Evolutionary conservation across 2,329 filamentous ascomycete genomes (phyloP).

Genomic region (Cordyceps cicadae): DNA sequence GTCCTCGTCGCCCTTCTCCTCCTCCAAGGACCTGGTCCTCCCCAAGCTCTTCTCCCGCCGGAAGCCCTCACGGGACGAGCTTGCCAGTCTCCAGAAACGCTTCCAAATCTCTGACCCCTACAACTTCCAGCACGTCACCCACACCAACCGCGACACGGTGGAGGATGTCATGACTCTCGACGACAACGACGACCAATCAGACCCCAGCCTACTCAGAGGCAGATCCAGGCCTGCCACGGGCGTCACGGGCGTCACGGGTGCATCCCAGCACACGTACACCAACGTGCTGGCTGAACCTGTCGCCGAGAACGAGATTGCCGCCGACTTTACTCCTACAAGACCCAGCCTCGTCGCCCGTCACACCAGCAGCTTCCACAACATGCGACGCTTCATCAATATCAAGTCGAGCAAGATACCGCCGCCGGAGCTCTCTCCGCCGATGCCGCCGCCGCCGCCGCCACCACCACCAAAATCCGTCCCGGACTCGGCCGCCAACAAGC

Average conservation of each 20-base stretch:
- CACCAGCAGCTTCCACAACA: conserved; percentile 8
- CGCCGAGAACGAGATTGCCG: background rate
- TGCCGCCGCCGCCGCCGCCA: background rate
- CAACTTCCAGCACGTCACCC: conserved; percentile 59
- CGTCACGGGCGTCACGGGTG: background rate
- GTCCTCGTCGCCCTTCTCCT: conserved; percentile 1
- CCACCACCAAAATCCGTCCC: background rate
- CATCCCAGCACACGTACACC: conserved; percentile 4
- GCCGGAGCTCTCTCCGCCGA: background rate
- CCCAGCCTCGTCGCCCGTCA: conserved; percentile 8
- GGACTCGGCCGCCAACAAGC: background rate
- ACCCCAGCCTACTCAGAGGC: background rate
- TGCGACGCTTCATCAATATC: conserved; percentile 13
- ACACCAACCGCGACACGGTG: conserved; percentile 44
- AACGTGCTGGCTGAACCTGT: conserved; percentile 5
- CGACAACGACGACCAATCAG: background rate
- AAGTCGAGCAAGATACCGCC: conserved; percentile 2
- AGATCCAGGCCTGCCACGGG: conserved; percentile 1
- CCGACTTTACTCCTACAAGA: background rate
- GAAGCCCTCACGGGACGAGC: conserved; percentile 30
- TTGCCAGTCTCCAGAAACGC: conserved; percentile 26
- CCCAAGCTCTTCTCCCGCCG: conserved; percentile 45
- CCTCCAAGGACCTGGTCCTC: conserved; percentile 37
- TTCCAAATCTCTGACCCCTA: conserved; percentile 54
- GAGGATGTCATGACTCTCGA: conserved; percentile 20